phyloP scores from a whole-genome alignment of 1,284 basidiomycete genomes.

The Cerioporus squamosus region DNA sequence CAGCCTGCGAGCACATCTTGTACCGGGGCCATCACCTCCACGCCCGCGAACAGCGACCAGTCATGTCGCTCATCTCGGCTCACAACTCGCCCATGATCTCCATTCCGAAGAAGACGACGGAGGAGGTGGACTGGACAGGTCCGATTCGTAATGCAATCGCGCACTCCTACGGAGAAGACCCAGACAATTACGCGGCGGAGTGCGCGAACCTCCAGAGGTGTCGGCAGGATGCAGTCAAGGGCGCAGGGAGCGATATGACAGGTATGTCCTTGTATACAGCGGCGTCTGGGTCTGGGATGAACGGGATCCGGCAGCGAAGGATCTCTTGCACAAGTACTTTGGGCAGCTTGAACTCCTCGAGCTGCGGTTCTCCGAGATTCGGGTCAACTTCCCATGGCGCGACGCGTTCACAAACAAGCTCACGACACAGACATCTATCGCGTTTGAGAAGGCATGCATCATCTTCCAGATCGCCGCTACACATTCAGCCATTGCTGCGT shows the following conservation, averaged over 20 bases:
- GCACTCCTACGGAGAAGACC: conserved; percentile 93
- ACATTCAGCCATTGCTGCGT: conserved; percentile 87
- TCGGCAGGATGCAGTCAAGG: conserved; percentile 93
- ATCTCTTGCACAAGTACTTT: conserved; percentile 99
- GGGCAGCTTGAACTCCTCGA: conserved; percentile 98
- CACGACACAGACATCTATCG: conserved; percentile 94
- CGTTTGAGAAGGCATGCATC: conserved; percentile 97
- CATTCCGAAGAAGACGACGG: conserved; percentile 78
- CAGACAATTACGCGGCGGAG: conserved; percentile 87
- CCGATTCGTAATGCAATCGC: conserved; percentile 88
- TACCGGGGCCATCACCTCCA: neutral
- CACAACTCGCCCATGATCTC: conserved; percentile 83
- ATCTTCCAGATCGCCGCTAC: conserved; percentile 97
- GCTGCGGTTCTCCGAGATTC: conserved; percentile 94
- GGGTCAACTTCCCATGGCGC: conserved; percentile 95
- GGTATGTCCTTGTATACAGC: conserved; percentile 48
- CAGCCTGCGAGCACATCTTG: neutral
- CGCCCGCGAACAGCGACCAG: neutral
- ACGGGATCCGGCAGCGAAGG: conserved; percentile 63
- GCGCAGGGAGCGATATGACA: conserved; percentile 92
- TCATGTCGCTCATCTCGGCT: conserved; percentile 50
- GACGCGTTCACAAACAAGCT: conserved; percentile 96
- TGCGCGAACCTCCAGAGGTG: conserved; percentile 86
- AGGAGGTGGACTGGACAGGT: conserved; percentile 91
- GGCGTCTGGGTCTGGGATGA: neutral